Evolutionary conservation across 495 filamentous ascomycete species (phyloP), one percentile per base, ranked within the genome.

Genomic region (Aspergillus sclerotioniger): DNA sequence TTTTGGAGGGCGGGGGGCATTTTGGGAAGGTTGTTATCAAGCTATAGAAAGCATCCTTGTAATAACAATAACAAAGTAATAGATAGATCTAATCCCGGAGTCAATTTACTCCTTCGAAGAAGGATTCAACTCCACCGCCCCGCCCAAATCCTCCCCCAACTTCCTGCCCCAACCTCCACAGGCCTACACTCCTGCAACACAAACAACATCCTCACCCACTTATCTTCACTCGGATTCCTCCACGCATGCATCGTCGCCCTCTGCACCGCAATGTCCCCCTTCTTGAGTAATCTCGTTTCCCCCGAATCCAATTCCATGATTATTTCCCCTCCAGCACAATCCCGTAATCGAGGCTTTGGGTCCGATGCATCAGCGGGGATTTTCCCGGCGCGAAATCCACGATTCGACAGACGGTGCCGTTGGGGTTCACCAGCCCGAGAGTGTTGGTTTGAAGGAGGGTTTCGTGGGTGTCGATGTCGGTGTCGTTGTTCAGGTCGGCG

Each of bases 271-370:
- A 88, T 83, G 67, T 92, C 88, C 20, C 85, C 83, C 44, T 87
- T 86, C 62, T 86, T 80, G 72, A 91, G 53, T 61, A 84, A 62
- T 48, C 84, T 84, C 56, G 82, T 83, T 3, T 79, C 74, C n/a
- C 76, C 79, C 0, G 83, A 80, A 68, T 91, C 87, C 46, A 76
- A 81, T 81, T 88, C 84, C 72, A 92, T 89, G 66, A 92, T 89
- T 49, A 93, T 41, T 62, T 81, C 67, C 90, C 90, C 65, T 92
- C 88, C n/a, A 94, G 56, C 25, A 94, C 82, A 55, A 91, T 78
- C 3, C 88, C 89, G 51, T 89, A 92, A 60, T 93, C 90, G 4
- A 94, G 69, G 15, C 80, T 85, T 63, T 85, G 78, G 3, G 90
- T 91, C 0, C 88, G 79, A 58, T 92, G 90, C 81, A 92, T 71